Conservation (phyloP, 2,329 filamentous ascomycete genomes). For the Thelonectria rubi region DNA sequence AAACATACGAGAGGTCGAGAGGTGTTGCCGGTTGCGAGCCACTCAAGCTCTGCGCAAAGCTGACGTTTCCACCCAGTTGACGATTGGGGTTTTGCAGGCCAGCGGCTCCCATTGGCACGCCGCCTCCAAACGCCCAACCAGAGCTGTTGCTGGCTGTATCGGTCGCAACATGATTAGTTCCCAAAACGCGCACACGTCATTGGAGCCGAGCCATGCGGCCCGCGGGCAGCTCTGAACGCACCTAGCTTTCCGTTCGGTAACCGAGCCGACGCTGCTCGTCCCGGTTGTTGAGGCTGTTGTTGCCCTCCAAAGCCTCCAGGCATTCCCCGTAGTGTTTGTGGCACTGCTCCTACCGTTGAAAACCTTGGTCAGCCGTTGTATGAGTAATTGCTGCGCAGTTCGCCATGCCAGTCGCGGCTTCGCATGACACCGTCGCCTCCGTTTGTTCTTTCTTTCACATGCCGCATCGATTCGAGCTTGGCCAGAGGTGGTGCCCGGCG, state of each 20-base stretch:
- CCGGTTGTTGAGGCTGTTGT: conserved; percentile 64
- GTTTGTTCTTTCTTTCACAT: conserved; percentile 24
- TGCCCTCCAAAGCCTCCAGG: conserved; percentile 68
- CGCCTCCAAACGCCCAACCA: conserved; percentile 71
- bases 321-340: conserved; percentile 69
- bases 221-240: conserved; percentile 45
- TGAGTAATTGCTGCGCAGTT: conserved; percentile 30
- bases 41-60: conserved; percentile 72
- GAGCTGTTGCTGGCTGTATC: conserved; percentile 59
- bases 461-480: conserved; percentile 27
- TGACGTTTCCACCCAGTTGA: conserved; percentile 67
- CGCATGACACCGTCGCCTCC: conserved; percentile 11
- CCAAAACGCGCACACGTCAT: conserved; percentile 17
- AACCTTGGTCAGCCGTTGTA: conserved; percentile 42
- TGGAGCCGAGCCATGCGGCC: too few species aligned
- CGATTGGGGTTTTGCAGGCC: conserved; percentile 62
- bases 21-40: conserved; percentile 70
- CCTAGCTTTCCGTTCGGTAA: conserved; percentile 73
- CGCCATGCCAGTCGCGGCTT: conserved; percentile 20
- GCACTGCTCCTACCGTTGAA: conserved; percentile 61
- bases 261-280: conserved; percentile 64
- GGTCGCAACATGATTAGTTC: conserved; percentile 36
- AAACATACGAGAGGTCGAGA: conserved; percentile 71
- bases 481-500: conserved; percentile 27
- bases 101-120: conserved; percentile 67